Evolutionary conservation across 2,329 filamentous ascomycete species (phyloP).

Genomic region (Talaromyces sp.): DNA sequence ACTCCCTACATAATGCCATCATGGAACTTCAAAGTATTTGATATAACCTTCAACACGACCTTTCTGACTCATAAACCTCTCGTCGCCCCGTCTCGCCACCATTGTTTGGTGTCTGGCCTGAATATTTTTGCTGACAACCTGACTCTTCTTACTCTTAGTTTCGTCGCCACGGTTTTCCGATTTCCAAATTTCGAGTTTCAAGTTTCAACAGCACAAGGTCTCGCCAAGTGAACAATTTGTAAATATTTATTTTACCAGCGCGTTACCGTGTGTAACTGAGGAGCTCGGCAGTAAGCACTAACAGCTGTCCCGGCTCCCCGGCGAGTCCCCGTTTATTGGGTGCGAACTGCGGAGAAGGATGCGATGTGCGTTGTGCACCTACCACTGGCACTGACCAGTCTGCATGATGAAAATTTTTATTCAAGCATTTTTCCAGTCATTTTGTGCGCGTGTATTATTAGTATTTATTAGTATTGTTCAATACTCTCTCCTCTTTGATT

Average conservation of each 20-base stretch:
- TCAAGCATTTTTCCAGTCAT: not conserved
- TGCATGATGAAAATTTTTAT: not conserved
- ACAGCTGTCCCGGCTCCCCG: not conserved
- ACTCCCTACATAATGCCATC: not conserved
- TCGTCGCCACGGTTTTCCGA: not conserved
- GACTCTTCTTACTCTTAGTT: not conserved
- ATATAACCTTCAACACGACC: not conserved
- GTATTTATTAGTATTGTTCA: too few species aligned
- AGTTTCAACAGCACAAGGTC: not conserved
- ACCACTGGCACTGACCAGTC: not conserved
- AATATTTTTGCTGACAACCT: too few species aligned
- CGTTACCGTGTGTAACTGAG: not conserved
- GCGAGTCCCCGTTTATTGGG: not conserved
- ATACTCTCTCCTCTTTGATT: not conserved
- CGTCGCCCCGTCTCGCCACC: not conserved
- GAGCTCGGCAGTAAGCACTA: not conserved
- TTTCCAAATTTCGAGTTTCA: too few species aligned
- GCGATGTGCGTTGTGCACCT: not conserved
- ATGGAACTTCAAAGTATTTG: not conserved
- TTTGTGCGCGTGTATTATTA: too few species aligned
- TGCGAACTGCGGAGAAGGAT: not conserved
- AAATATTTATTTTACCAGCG: not conserved
- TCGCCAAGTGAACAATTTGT: not conserved
- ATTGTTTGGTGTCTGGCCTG: not conserved
- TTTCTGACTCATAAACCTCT: not conserved